Base-by-base conservation (phyloP, 2,329 filamentous ascomycete species). In the Penicillium brasilianum region DNA sequence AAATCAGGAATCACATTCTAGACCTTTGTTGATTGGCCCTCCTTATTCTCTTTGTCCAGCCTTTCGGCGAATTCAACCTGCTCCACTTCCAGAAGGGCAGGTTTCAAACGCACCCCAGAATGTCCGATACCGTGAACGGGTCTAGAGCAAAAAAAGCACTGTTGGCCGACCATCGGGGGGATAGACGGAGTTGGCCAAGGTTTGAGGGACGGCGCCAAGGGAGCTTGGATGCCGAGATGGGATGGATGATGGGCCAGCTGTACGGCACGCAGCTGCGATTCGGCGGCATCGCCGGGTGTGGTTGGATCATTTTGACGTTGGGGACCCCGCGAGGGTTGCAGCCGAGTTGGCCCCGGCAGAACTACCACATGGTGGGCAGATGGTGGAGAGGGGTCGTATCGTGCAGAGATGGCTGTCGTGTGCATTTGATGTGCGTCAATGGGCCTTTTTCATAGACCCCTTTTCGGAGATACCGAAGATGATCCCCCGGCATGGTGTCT, bases 181-280 rank as follows among this genome's bases (percentile, higher is more conserved):
- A 61, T 52, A 56, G 39, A 60, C 36, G 48, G 51, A 39, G 53
- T 22, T 48, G 61, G 57, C 64, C 48, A 66, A 65, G 65, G 25
- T 53, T 60, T 62, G 59, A 51, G 8, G 55, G 43, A 43, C 37
- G 60, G 43, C 14, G 61, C 65, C 65, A 66, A 65, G 66, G 46
- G 60, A 66, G 65, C 66, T 69, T 69, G 60, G 58, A 55, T 66
- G 58, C 56, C 58, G 55, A 59, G 16, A 37, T 3, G 36, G 18
- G 5, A 43, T 37, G 34, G n/a, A 37, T 36, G 20, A 34, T 30
- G 25, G 39, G 18, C 28, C 20, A 18, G n/a, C 41, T 37, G 20
- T n/a, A 44, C 57, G 37, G 20, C 20, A 56, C 10, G 22, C 52
- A 55, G 20, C 48, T 54, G 22, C 39, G 22, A 66, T 67, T 61